Conservation (phyloP, 2,329 filamentous ascomycete genomes). For the Hirsutella rhossiliensis region DNA sequence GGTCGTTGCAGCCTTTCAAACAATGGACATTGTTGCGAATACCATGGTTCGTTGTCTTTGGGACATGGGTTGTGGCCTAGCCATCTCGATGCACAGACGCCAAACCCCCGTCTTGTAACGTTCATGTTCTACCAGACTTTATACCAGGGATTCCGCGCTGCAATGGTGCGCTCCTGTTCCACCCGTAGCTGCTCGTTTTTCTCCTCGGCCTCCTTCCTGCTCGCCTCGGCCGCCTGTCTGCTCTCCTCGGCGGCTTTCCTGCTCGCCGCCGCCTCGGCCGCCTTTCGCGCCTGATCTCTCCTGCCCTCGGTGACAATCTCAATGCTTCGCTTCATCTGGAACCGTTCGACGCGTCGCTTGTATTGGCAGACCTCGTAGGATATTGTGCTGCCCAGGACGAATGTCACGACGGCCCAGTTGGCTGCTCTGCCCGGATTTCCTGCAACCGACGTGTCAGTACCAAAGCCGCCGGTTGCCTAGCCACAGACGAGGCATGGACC, state of each 20-base stretch:
- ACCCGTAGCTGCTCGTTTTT: conserved; percentile 17
- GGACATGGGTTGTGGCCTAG: too few species aligned
- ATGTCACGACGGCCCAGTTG: conserved; percentile 78
- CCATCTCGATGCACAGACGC: neutral
- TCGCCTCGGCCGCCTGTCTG: too few species aligned
- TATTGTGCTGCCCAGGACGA: conserved; percentile 54
- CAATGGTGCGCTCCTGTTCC: conserved; percentile 18
- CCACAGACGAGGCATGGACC: neutral
- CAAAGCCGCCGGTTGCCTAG: neutral
- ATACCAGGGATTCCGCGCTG: conserved; percentile 37
- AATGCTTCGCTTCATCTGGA: conserved; percentile 74
- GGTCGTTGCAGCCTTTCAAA: too few species aligned
- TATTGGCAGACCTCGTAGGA: conserved; percentile 81
- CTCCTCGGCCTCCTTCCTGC: conserved; percentile 21
- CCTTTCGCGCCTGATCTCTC: conserved; percentile 30
- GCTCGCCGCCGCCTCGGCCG: conserved; percentile 12
- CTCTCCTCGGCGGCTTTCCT: too few species aligned
- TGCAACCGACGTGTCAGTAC: conserved; percentile 4
- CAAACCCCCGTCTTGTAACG: too few species aligned
- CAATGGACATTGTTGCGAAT: too few species aligned
- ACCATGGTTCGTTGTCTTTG: too few species aligned
- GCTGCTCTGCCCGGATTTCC: conserved; percentile 38
- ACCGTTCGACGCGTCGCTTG: conserved; percentile 59
- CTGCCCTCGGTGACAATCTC: conserved; percentile 48
- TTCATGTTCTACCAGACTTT: conserved; percentile 36